phyloP scores from a whole-genome alignment of 2,329 filamentous ascomycete genomes.

The Diplodia scrobiculata region DNA sequence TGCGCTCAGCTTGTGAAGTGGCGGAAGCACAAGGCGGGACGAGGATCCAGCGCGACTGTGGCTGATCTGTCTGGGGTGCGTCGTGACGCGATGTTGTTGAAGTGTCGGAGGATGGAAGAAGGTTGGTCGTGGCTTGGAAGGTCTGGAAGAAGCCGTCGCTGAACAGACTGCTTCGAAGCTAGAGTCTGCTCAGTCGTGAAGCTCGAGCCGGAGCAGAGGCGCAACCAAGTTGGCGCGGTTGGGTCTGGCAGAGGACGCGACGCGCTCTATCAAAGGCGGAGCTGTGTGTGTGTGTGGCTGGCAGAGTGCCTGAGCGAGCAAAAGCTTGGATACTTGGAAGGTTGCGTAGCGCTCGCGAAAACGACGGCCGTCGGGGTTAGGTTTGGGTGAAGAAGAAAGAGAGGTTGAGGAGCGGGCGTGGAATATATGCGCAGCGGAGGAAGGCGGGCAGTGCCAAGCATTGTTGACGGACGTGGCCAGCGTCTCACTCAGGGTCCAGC shows the following conservation, averaged over 20 bases:
- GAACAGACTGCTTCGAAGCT: not conserved
- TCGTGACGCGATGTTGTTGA: not conserved
- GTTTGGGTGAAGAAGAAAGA: not conserved
- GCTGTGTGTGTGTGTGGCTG: not conserved
- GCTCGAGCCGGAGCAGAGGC: not conserved
- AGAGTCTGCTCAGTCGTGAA: too few relatives aligned
- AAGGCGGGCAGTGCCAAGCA: not conserved
- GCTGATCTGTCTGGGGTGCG: not conserved
- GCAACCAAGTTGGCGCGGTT: not conserved
- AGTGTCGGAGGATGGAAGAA: not conserved
- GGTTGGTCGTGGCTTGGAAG: not conserved
- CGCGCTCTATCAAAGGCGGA: not conserved
- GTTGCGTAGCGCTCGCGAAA: not conserved
- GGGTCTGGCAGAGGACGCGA: not conserved
- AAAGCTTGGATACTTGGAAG: not conserved
- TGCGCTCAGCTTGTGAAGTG: not conserved
- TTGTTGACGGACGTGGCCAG: not conserved
- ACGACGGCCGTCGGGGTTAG: too few relatives aligned
- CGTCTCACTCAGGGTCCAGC: not conserved
- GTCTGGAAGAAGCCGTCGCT: not conserved
- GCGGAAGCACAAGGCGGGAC: fast-evolving
- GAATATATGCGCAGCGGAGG: not conserved
- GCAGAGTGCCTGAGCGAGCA: not conserved
- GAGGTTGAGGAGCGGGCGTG: not conserved
- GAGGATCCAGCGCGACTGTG: not conserved